These are phyloP conservation scores for Penicillium nucicola DNA, from an alignment of 495 filamentous ascomycete species.

Conservation along the genomic window DNA sequence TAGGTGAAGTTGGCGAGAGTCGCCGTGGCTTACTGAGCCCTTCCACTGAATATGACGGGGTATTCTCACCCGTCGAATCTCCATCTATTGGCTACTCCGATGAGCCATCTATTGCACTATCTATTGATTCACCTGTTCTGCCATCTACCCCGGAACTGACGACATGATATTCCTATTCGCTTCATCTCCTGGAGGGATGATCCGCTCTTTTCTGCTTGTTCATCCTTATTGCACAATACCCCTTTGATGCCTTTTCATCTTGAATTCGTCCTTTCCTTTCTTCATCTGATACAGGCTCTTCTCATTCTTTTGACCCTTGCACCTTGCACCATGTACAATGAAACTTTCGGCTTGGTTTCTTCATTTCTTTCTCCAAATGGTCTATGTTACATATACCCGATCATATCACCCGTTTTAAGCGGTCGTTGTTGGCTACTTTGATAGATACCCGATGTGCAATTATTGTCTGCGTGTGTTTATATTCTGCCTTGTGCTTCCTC, in stretches of 20 bases:
- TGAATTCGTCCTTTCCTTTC: constrained; percentile 1
- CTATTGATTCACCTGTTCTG: background rate
- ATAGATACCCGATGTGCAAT: constrained; percentile 28
- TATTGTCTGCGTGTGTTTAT: constrained; percentile 2
- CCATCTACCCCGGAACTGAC: constrained; percentile 1
- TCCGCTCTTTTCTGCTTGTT: constrained; percentile 5
- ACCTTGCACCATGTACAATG: constrained; percentile 5
- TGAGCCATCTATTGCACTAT: constrained; percentile 11
- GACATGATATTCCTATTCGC: constrained; percentile 10
- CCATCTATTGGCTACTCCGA: constrained; percentile 4
- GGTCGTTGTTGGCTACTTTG: constrained; percentile 10
- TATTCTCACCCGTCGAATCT: constrained; percentile 3
- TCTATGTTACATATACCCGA: constrained; percentile 2
- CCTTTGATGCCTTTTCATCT: constrained; percentile 11
- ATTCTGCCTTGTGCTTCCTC: background rate
- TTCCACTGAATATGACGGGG: constrained; percentile 13
- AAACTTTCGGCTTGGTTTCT: constrained; percentile 4
- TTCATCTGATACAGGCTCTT: constrained; percentile 7
- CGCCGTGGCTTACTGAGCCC: constrained; percentile 36
- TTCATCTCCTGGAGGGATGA: constrained; percentile 27
- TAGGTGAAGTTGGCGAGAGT: constrained; percentile 50
- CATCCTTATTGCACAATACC: constrained; percentile 24
- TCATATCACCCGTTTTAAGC: constrained; percentile 1
- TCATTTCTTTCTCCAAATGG: background rate
- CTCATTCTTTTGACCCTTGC: constrained; percentile 1